Evolutionary conservation across 345 rosid genomes (phyloP), one percentile per base, ranked within the genome.

Genomic region (Laguncularia racemosa): DNA sequence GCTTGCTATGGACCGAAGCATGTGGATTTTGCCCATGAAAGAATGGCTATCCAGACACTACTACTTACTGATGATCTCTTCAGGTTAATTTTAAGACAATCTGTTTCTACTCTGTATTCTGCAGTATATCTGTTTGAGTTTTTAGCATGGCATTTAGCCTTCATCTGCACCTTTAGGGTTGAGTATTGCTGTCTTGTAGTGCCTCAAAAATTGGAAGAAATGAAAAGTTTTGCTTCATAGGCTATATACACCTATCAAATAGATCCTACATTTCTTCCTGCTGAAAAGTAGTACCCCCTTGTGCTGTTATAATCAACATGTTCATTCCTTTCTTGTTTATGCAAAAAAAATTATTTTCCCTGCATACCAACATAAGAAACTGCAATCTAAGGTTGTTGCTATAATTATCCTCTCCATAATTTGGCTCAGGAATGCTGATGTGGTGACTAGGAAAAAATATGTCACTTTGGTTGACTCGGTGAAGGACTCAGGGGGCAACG

Each of bases 1-100:
- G 96, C 97, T 58, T 93, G 99, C 75, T 87, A 89, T 58, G 99
- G 99, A 56, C 96, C 99, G 56, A 93, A 89, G 77, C 99, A 93
- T 55, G 99, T 93, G 18, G 97, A 89, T 74, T 81, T 93, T 62
- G 99, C 99, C 56, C 81, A 93, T 76, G 99, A 93, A 59, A 81
- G 91, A 69, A 69, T 89, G 89, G 99, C 99, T 19, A 76, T 93
- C 59, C 99, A 93, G 69, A 87, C 90, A 16, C 97, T 93, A 61
- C 96, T 93, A 50, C 69, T 89, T 49, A 93, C 99, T 10, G 99
- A 93, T 12, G 91, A 86, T 61, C 88, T 93, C 48, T 93, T 89
- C 84, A 89, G 98, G 96, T 92, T 60, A 56, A 78, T 56, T 44
- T 61, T 14, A 17, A 38, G 14, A 33, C 33, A 55, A 17, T 20